Conservation (phyloP, 164 flowering plant genomes). For the Magnolia changhungtana region DNA sequence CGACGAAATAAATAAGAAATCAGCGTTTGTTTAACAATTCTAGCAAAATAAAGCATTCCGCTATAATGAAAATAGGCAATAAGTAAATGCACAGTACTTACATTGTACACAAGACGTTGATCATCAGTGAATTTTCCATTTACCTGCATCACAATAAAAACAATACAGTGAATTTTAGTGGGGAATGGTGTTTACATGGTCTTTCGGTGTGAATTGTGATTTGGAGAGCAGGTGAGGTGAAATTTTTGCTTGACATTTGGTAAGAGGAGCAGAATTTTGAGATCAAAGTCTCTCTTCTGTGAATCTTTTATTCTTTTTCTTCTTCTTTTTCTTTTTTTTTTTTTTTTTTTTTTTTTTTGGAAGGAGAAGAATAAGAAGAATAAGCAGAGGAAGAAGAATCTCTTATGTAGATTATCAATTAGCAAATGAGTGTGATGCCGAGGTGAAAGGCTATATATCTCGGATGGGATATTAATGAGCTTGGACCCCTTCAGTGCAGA, state of each 20-base stretch:
- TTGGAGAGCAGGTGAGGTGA: background rate
- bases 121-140: conserved; percentile 84
- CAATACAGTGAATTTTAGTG: background rate
- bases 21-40: background rate
- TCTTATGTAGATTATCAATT: background rate
- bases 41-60: background rate
- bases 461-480: background rate
- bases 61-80: background rate
- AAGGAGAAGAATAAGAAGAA: background rate
- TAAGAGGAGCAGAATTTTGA: background rate
- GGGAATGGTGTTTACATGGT: background rate
- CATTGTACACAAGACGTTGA: conserved; percentile 71
- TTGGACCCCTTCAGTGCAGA: background rate
- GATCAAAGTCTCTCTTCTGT: background rate
- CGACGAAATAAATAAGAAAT: background rate
- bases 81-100: conserved; percentile 30
- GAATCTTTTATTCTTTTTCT: background rate
- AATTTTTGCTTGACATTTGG: background rate
- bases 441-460: background rate
- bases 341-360: too few relatives aligned
- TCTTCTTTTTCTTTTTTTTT: too few relatives aligned
- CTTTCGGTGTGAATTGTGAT: background rate
- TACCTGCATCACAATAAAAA: conserved; percentile 48
- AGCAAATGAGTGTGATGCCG: too few relatives aligned
- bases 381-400: background rate